Percentiles rank a stretch among this genome's conserved stretches.
Conservation (phyloP, 2,329 filamentous ascomycete species). For the Aspergillus sp. region DNA sequence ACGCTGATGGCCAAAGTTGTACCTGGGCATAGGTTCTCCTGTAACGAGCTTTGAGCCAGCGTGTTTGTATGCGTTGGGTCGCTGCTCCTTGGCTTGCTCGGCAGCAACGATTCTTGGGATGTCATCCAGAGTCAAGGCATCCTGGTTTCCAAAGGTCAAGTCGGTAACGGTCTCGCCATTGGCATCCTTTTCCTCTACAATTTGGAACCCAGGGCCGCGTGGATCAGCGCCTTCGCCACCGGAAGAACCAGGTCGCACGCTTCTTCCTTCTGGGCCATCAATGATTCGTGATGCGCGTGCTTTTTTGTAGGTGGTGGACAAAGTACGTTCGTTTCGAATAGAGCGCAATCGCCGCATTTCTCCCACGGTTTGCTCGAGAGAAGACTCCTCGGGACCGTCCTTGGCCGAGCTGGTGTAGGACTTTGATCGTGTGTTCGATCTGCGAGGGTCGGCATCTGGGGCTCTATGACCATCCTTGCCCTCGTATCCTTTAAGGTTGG, state of each 20-base stretch:
- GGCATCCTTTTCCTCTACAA: conserved; percentile 71
- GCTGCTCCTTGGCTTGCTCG: conserved; percentile 87
- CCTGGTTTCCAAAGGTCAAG: conserved; percentile 81
- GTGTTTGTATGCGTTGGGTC: conserved; percentile 73
- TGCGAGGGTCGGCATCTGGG: conserved; percentile 46
- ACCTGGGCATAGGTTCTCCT: conserved; percentile 58
- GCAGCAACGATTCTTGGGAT: conserved; percentile 94
- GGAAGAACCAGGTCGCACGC: conserved; percentile 65
- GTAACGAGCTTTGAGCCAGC: conserved; percentile 65
- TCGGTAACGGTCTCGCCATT: conserved; percentile 68
- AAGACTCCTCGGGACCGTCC: conserved; percentile 60
- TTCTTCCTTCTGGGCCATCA: conserved; percentile 71
- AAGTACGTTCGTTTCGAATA: conserved; percentile 86
- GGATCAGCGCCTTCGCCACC: conserved; percentile 55
- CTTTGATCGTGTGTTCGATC: conserved; percentile 66
- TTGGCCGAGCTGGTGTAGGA: conserved; percentile 62
- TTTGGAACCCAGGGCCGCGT: conserved; percentile 61
- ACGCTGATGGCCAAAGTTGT: conserved; percentile 66
- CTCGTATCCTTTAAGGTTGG: conserved; percentile 62
- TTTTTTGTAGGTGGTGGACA: conserved; percentile 89
- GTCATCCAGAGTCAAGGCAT: conserved; percentile 90
- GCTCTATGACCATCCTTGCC: conserved; percentile 46
- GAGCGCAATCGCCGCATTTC: conserved; percentile 90
- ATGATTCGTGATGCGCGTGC: conserved; percentile 88
- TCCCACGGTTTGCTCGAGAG: conserved; percentile 92